phyloP scores from a whole-genome alignment of 805 yeast species.

The Brettanomyces bruxellensis region DNA sequence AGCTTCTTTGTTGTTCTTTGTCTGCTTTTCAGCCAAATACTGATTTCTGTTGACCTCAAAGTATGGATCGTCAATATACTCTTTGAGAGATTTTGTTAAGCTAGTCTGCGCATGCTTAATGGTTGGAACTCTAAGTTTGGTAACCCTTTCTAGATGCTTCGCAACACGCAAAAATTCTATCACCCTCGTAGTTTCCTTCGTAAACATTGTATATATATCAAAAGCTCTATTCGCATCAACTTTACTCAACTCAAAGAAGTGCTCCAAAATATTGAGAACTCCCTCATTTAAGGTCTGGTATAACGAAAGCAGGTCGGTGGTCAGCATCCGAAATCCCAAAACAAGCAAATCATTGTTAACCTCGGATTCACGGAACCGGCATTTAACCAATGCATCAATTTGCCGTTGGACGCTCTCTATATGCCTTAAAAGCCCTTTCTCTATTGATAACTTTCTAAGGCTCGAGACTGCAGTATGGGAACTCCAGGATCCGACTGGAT shows the following conservation, averaged over 20 bases:
- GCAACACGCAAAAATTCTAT: constrained; percentile 84
- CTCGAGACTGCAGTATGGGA: constrained; percentile 46
- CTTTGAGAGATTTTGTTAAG: constrained; percentile 75
- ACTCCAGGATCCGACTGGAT: constrained; percentile 20
- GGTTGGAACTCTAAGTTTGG: constrained; percentile 88
- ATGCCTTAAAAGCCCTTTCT: constrained; percentile 75
- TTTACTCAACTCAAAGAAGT: constrained; percentile 87
- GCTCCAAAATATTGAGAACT: constrained; percentile 85
- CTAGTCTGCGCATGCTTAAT: constrained; percentile 97
- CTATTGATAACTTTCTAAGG: constrained; percentile 55
- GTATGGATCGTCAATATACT: constrained; percentile 78
- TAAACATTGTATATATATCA: constrained; percentile 75
- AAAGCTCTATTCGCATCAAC: constrained; percentile 82
- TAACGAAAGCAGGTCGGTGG: constrained; percentile 78
- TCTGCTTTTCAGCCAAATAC: constrained; percentile 59
- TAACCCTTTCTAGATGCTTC: constrained; percentile 75
- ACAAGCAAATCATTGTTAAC: constrained; percentile 76
- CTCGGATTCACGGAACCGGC: constrained; percentile 71
- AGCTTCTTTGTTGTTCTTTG: constrained; percentile 15
- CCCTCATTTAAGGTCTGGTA: constrained; percentile 94
- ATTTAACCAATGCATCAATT: constrained; percentile 63
- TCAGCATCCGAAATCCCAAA: constrained; percentile 79
- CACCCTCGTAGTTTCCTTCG: constrained; percentile 77
- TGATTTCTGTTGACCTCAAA: constrained; percentile 75
- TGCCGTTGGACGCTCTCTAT: constrained; percentile 80